A percentile compares a stretch with the other conserved stretches of the same genome.
Conservation (phyloP, 129 eudicot species). For the Artemisia tridentata region DNA sequence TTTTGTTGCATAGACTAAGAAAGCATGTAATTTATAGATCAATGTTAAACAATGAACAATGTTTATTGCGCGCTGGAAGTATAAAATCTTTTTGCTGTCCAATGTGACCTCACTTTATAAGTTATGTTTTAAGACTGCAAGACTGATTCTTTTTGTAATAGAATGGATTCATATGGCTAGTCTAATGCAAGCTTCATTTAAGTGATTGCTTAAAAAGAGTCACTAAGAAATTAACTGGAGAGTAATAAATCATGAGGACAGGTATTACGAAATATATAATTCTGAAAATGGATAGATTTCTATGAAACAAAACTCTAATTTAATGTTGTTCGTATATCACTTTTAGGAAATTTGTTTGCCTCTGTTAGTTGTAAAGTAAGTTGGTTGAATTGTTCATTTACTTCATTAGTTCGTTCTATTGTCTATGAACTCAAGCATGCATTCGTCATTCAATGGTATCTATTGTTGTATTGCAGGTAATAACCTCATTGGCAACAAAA, state of each 20-base stretch:
- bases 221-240: not conserved
- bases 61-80: too few relatives aligned
- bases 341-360: not conserved
- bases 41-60: too few relatives aligned
- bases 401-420: not conserved
- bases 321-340: not conserved
- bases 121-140: too few relatives aligned
- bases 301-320: not conserved
- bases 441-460: not conserved
- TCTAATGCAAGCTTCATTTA: not conserved
- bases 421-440: not conserved
- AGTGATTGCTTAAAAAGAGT: not conserved
- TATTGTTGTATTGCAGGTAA: slow-evolving; percentile 42
- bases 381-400: not conserved
- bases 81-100: too few relatives aligned
- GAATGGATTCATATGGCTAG: too few relatives aligned
- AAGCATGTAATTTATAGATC: too few relatives aligned
- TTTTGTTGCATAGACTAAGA: too few relatives aligned
- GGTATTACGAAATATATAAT: not conserved
- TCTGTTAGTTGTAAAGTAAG: not conserved
- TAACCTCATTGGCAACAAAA: slow-evolving; percentile 87
- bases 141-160: too few relatives aligned
- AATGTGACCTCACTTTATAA: too few relatives aligned
- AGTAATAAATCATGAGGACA: not conserved
- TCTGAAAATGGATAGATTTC: not conserved